A percentile compares a stretch with the other conserved stretches of the same genome.
Evolutionary conservation across 371 early-diverging fungal genomes (phyloP).

Genomic region (Funneliformis caledonium): DNA sequence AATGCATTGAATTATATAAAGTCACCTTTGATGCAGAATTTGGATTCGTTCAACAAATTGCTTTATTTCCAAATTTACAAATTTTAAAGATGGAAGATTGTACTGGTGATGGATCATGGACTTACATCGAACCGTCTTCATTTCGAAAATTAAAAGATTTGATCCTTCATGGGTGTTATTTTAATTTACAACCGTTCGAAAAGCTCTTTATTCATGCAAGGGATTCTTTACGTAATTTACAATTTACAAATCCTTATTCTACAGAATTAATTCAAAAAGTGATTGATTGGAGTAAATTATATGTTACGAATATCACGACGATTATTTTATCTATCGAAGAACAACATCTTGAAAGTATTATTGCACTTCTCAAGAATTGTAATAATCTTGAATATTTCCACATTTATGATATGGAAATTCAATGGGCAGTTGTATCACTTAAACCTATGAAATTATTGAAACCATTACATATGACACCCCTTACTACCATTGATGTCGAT

Average conservation of each 20-base stretch:
- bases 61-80: background rate
- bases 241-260: too few species aligned
- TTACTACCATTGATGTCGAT: background rate
- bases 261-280: too few species aligned
- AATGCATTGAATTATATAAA: conserved; percentile 7
- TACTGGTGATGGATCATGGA: background rate
- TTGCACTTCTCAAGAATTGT: background rate
- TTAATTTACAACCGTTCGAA: background rate
- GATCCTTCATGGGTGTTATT: background rate
- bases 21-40: background rate
- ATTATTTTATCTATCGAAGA: background rate
- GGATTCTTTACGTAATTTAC: too few species aligned
- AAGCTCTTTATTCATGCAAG: background rate
- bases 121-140: background rate
- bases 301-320: too few species aligned
- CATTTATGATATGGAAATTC: background rate
- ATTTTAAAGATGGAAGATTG: background rate
- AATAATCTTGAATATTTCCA: background rate
- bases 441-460: background rate
- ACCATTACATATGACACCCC: background rate
- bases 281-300: too few species aligned
- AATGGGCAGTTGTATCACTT: too few species aligned
- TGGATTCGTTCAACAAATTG: background rate
- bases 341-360: background rate
- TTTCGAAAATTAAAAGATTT: background rate